Percentiles rank a stretch among this genome's conserved stretches.
phyloP scores from a whole-genome alignment of 768 basidiomycete species.

The Amanita thiersii region DNA sequence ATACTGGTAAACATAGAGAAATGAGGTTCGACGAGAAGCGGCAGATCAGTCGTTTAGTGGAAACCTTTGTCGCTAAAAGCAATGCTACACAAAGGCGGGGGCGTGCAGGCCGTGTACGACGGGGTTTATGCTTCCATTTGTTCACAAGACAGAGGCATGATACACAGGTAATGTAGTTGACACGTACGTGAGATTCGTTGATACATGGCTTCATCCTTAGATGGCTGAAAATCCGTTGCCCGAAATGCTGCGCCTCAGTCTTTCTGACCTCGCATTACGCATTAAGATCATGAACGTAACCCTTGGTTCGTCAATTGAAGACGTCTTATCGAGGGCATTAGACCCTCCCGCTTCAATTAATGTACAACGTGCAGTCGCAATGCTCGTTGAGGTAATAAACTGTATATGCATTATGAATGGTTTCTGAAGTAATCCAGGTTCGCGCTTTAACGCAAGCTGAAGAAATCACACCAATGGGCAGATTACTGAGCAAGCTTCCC shows the following conservation, averaged over 20 bases:
- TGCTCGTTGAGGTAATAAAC: constrained; percentile 72
- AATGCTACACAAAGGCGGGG: constrained; percentile 88
- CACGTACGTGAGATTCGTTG: background rate
- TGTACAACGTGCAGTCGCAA: constrained; percentile 82
- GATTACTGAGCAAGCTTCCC: constrained; percentile 82
- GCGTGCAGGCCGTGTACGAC: constrained; percentile 85
- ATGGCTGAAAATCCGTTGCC: constrained; percentile 87
- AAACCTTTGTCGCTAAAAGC: constrained; percentile 86
- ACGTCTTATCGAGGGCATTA: constrained; percentile 78
- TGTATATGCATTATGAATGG: constrained; percentile 3
- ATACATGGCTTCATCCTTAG: constrained; percentile 26
- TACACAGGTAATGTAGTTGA: constrained; percentile 42
- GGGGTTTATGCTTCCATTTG: constrained; percentile 89
- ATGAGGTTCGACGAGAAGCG: constrained; percentile 99
- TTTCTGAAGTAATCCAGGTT: constrained; percentile 38
- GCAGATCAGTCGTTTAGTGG: constrained; percentile 85
- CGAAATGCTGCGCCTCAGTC: constrained; percentile 89
- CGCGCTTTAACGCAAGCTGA: constrained; percentile 78
- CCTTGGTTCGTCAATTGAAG: constrained; percentile 79
- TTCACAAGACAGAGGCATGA: constrained; percentile 88
- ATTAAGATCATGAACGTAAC: constrained; percentile 94
- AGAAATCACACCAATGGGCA: constrained; percentile 93
- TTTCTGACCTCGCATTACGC: constrained; percentile 85
- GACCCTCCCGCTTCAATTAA: constrained; percentile 86
- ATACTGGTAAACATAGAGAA: constrained; percentile 89